Evolutionary conservation across 2,329 filamentous ascomycete species (phyloP).

Genomic region (Celoporthe dispersa): DNA sequence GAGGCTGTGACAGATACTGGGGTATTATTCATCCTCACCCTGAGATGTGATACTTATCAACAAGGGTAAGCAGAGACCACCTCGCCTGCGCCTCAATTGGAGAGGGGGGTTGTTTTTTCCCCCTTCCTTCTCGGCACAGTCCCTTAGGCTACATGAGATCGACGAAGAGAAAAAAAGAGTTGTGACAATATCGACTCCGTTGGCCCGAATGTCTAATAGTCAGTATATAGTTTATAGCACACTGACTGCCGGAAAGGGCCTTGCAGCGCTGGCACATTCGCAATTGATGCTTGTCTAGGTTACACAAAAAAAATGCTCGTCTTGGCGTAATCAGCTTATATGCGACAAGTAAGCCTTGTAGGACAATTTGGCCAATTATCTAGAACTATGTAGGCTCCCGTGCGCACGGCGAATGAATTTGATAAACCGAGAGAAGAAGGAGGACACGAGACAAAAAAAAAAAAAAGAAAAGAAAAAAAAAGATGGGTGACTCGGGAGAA

Average conservation of each 20-base stretch:
- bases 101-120: not conserved
- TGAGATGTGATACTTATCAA: conserved; percentile 3
- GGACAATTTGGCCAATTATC: not conserved
- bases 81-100: not conserved
- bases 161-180: not conserved
- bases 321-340: not conserved
- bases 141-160: not conserved
- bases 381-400: not conserved
- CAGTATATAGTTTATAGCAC: not conserved
- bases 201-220: not conserved
- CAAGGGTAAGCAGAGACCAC: not conserved
- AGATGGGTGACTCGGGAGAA: not conserved
- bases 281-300: not conserved
- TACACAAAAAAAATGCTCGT: not conserved
- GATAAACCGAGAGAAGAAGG: not conserved
- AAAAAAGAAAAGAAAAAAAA: too few species aligned
- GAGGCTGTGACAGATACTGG: conserved; percentile 1
- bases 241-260: too few species aligned
- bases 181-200: not conserved
- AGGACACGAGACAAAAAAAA: too few species aligned
- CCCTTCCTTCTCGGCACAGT: not conserved
- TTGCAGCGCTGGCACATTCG: not conserved
- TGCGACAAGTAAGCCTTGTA: not conserved
- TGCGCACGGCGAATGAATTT: not conserved
- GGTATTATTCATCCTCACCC: not conserved